These are phyloP conservation scores for Flaveria brownii DNA, from an alignment of 129 eudicot genomes.

Conservation along the genomic window DNA sequence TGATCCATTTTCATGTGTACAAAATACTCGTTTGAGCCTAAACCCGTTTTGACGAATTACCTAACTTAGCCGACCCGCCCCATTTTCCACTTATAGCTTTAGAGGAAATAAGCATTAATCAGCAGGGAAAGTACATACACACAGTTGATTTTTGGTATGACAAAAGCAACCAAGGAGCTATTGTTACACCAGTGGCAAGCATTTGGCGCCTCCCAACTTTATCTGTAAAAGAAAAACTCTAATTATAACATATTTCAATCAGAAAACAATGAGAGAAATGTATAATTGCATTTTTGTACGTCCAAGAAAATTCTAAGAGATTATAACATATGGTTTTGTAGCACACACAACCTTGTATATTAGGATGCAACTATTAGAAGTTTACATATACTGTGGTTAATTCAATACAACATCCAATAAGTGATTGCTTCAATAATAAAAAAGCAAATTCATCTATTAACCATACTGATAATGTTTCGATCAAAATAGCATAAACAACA, in stretches of 20 bases:
- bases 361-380: no score
- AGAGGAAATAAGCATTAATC: slow-evolving; percentile 1
- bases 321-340: background rate
- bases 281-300: background rate
- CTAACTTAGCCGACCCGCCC: background rate
- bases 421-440: slow-evolving; percentile 3
- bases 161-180: slow-evolving; percentile 62
- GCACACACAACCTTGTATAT: no score
- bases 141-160: slow-evolving; percentile 54
- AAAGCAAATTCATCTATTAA: background rate
- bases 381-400: background rate
- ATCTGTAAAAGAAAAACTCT: slow-evolving; percentile 46
- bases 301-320: background rate
- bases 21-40: background rate
- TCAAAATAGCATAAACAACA: slow-evolving; percentile 15
- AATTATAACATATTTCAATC: background rate
- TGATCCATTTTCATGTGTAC: background rate
- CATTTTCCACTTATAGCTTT: background rate
- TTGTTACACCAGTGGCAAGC: slow-evolving; percentile 63
- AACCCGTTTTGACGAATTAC: background rate
- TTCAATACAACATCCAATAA: background rate
- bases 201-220: slow-evolving; percentile 74
- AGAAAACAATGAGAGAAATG: background rate
- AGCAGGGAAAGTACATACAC: slow-evolving; percentile 49
- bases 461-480: background rate